Evolutionary conservation across 768 basidiomycete genomes (phyloP), one percentile per base, ranked within the genome.

Genomic region (Baorangia bicolor): DNA sequence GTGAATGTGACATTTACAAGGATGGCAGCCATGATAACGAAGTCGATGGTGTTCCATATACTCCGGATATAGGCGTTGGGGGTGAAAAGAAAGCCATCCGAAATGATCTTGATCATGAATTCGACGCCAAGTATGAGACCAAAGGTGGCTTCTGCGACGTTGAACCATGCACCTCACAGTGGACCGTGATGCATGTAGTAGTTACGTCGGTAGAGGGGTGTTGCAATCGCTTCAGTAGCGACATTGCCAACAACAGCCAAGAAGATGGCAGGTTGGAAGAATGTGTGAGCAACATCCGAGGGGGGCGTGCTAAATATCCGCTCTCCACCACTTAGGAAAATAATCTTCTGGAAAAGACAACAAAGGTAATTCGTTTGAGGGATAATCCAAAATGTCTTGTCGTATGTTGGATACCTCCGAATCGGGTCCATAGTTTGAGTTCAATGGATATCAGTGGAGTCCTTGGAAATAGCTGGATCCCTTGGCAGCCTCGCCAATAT

Each of bases 11-110:
- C 79, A 58, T 91, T 94, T 66, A 88, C 78, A 23, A 94, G 71
- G 28, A 96, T 71, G 8, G 91, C 89, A 34, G 76, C 69, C 75
- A 97, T 83, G 68, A 97, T 88, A 67, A 91, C 69, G 62, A 95
- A 87, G 73, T 97, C 95, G 54, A 97, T 74, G 62, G 87, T 71
- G 69, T 97, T 97, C 93, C 94, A 97, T 8, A 94, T 86, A 57
- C 89, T 91, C 27, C 87, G 86, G 27, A 97, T 71, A 67, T 98
- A 98, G 0, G 93, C 92, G 64, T 94, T 94, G 0, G 93, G 93
- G 0, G 90, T 87, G 73, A 94, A 93, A 14, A 89, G 65, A 70
- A 95, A 89, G 0, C 95, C 95, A 66, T 98, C 96, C 1, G 96
- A 95, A 45, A 93, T 75, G 67, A 94, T 73, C 73, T 97, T 97